Evolutionary conservation across 495 filamentous ascomycete genomes (phyloP), one percentile per base, ranked within the genome.

Genomic region (Talaromyces nanjingensis): DNA sequence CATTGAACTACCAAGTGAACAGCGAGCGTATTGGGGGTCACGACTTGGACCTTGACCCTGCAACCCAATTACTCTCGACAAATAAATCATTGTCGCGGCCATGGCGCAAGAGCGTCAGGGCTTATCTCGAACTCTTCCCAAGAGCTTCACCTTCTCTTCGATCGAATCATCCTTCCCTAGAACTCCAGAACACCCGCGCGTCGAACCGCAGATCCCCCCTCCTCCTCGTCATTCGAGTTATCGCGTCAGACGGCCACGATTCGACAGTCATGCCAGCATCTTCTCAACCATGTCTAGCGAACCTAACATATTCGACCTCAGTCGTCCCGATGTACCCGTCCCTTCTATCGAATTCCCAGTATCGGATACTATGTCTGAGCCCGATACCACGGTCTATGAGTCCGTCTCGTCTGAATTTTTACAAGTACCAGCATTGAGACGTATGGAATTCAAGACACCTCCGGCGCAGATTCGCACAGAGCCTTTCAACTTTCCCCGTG

Each of bases 141-240:
- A 86, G 59, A 86, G 84, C 73, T 88, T 88, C 72, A 83, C 79
- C 25, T 87, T 87, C 66, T 79, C 86, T 72, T 85, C 83, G 59
- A 70, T 74, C 24, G 77, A 77, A 67, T 72, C 75, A 60, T 76
- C 79, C 47, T 73, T 78, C 55, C 87, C 87, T 34, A 83, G 74
- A 67, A 89, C 86, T 8, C 87, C 86, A 25, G 82, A 87, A 64
- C 83, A 74, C 58, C 64, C 78, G 16, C 76, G 76, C 16, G 65
- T 72, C 31, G 70, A 73, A 59, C 69, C 73, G 22, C 76, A 82
- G 59, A 69, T 79, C 22, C 73, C 77, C 18, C 80, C 81, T 22
- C 79, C 83, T 14, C 75, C 79, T 59, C 83, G 81, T 57, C 84
- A 83, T 65, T 77, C 81, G 42, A 83, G 79, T 69, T 80, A 77